phyloP scores from a whole-genome alignment of 2,329 filamentous ascomycete species.

The Eutypa lata region DNA sequence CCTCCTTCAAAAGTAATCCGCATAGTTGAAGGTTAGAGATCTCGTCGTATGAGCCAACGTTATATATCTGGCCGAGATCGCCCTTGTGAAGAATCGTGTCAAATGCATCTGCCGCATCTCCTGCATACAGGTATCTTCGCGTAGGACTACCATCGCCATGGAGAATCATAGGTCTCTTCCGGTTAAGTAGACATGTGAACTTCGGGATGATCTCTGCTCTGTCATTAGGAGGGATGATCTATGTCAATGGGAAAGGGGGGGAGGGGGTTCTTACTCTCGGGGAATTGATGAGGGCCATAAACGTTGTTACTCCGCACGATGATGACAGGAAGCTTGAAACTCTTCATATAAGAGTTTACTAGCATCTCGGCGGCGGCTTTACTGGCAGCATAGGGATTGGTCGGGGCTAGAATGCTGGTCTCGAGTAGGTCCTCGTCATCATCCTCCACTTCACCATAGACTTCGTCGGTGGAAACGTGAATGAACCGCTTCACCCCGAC shows the following conservation, averaged over 20 bases:
- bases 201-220: constrained; percentile 75
- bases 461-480: constrained; percentile 81
- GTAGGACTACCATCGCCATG: constrained; percentile 76
- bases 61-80: constrained; percentile 72
- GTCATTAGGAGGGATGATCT: constrained; percentile 6
- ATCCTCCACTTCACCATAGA: constrained; percentile 76
- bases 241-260: not conserved
- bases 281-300: constrained; percentile 80
- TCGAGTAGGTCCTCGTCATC: constrained; percentile 70
- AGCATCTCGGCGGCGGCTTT: constrained; percentile 83
- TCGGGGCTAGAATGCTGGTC: constrained; percentile 71
- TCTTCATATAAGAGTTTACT: constrained; percentile 82
- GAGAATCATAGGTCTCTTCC: constrained; percentile 64
- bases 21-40: constrained; percentile 72
- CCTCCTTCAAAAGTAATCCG: constrained; percentile 58
- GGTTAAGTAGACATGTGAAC: constrained; percentile 70
- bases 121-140: constrained; percentile 73
- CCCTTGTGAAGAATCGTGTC: constrained; percentile 82
- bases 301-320: constrained; percentile 83
- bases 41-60: constrained; percentile 75
- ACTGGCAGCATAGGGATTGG: constrained; percentile 78
- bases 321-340: constrained; percentile 75
- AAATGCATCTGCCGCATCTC: constrained; percentile 77
- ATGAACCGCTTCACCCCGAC: constrained; percentile 70
- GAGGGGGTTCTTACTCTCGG: constrained; percentile 62